These are phyloP conservation scores for Halenospora varia DNA, from an alignment of 495 filamentous ascomycete genomes.

Conservation along the genomic window DNA sequence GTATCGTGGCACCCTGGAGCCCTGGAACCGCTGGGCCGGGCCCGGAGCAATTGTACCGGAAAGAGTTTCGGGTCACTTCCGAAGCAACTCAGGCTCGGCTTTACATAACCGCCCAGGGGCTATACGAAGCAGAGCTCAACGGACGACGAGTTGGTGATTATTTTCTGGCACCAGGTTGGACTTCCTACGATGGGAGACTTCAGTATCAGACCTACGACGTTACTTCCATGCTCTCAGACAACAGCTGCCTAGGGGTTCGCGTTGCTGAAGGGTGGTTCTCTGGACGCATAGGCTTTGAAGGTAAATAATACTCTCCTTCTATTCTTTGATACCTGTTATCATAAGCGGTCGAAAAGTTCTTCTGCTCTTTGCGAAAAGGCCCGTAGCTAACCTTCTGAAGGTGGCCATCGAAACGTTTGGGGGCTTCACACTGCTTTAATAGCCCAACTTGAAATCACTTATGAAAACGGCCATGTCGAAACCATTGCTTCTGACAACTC, in stretches of 20 bases:
- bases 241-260: too few species aligned
- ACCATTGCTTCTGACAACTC: slow-evolving; percentile 34
- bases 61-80: background rate
- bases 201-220: slow-evolving; percentile 49
- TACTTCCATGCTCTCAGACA: too few species aligned
- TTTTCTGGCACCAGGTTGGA: slow-evolving; percentile 47
- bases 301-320: too few species aligned
- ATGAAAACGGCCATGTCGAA: slow-evolving; percentile 33
- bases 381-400: too few species aligned
- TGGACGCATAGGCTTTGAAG: too few species aligned
- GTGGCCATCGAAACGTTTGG: slow-evolving; percentile 35
- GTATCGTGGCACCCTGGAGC: background rate
- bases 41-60: background rate
- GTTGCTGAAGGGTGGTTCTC: too few species aligned
- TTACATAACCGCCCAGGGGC: slow-evolving; percentile 48
- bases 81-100: slow-evolving; percentile 30
- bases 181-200: slow-evolving; percentile 43
- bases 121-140: slow-evolving; percentile 49
- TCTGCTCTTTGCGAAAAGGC: too few species aligned
- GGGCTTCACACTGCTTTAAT: slow-evolving; percentile 41
- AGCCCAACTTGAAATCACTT: slow-evolving; percentile 43
- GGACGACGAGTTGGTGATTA: slow-evolving; percentile 40
- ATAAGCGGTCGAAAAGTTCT: too few species aligned
- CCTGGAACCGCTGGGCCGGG: background rate
- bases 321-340: too few species aligned